phyloP scores from a whole-genome alignment of 2,329 filamentous ascomycete genomes.

The Pyrenochaeta sp. region DNA sequence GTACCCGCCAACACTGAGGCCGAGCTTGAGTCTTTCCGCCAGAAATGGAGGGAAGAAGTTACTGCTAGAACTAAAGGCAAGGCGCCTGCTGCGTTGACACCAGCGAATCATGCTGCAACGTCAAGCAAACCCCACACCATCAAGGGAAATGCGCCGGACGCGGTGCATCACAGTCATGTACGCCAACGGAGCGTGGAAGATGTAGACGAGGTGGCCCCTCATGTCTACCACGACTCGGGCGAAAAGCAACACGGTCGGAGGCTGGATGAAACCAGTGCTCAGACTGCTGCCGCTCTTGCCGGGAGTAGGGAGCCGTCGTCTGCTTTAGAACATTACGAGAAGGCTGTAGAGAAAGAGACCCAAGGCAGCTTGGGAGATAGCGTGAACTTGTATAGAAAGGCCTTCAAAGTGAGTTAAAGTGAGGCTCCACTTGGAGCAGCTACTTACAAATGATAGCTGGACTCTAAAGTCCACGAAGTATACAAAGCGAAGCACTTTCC shows the following conservation, averaged over 20 bases:
- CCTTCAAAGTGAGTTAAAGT: slow-evolving; percentile 73
- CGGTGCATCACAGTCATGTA: slow-evolving; percentile 30
- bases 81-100: slow-evolving; percentile 22
- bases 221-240: slow-evolving; percentile 56
- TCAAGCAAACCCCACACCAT: slow-evolving; percentile 31
- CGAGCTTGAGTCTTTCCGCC: slow-evolving; percentile 86
- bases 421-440: not conserved
- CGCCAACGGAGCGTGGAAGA: slow-evolving; percentile 43
- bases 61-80: slow-evolving; percentile 57
- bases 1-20: slow-evolving; percentile 54
- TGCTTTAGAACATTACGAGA: slow-evolving; percentile 91
- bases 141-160: slow-evolving; percentile 37
- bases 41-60: slow-evolving; percentile 87
- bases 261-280: slow-evolving; percentile 54
- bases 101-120: slow-evolving; percentile 22
- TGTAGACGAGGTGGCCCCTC: slow-evolving; percentile 52
- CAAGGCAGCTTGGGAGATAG: slow-evolving; percentile 90
- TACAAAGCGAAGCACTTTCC: slow-evolving; percentile 95
- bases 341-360: slow-evolving; percentile 86
- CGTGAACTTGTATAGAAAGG: slow-evolving; percentile 84
- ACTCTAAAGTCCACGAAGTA: slow-evolving; percentile 80
- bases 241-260: slow-evolving; percentile 56
- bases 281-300: slow-evolving; percentile 37
- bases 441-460: slow-evolving; percentile 66
- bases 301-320: slow-evolving; percentile 67